phyloP scores from a whole-genome alignment of 768 basidiomycete genomes.

The Podaxis carcinomalis region DNA sequence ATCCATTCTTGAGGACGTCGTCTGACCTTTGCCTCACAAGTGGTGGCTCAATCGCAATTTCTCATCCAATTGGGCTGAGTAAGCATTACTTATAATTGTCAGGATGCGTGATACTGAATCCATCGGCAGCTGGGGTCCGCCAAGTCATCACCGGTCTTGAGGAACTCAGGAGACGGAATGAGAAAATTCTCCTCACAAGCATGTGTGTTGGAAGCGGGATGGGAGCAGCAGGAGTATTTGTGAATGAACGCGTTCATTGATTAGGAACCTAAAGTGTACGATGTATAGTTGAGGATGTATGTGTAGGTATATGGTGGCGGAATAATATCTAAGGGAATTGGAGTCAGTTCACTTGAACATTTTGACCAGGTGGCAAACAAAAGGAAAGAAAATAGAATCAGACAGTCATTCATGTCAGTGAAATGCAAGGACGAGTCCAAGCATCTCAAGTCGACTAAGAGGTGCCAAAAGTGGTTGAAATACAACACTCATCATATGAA shows the following conservation, averaged over 20 bases:
- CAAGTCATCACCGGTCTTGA: conserved; percentile 88
- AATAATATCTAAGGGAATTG: neutral
- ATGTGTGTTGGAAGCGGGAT: conserved; percentile 82
- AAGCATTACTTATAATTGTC: conserved; percentile 21
- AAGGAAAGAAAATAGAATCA: conserved; percentile 51
- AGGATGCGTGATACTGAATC: conserved; percentile 10
- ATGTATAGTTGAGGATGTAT: neutral
- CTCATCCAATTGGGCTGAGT: conserved; percentile 87
- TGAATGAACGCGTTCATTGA: conserved; percentile 51
- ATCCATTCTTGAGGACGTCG: neutral
- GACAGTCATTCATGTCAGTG: conserved; percentile 84
- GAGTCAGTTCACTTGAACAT: neutral
- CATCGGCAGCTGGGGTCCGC: conserved; percentile 64
- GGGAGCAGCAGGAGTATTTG: conserved; percentile 80
- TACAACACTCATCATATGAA: conserved; percentile 80
- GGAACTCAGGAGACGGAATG: conserved; percentile 67
- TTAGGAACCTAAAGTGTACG: neutral
- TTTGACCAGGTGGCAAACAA: neutral
- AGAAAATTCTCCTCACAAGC: conserved; percentile 74
- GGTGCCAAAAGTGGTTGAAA: conserved; percentile 73
- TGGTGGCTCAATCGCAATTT: conserved; percentile 82
- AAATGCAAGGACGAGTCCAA: conserved; percentile 33
- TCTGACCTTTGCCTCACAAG: conserved; percentile 29
- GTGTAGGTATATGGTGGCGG: neutral
- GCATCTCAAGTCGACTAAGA: conserved; percentile 77